Evolutionary conservation across 352 stramenopile genomes (phyloP).

Genomic region (Thraustochytrium striatum): DNA sequence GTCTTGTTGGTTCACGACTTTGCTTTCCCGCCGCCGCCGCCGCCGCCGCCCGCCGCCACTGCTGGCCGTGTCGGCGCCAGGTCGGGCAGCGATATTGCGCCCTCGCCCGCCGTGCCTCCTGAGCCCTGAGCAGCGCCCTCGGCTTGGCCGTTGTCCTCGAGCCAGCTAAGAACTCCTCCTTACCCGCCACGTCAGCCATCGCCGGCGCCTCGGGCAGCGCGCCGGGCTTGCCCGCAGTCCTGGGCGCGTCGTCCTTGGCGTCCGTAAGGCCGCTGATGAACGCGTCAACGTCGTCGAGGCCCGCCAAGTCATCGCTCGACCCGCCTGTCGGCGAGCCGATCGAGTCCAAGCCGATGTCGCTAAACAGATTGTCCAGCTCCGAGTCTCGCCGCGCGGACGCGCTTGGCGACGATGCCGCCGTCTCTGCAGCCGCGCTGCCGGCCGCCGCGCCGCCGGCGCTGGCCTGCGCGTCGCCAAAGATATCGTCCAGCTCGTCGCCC

Average conservation of each 20-base stretch:
- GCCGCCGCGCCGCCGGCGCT: too few species aligned
- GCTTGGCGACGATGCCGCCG: too few species aligned
- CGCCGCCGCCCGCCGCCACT: background rate
- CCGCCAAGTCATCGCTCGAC: background rate
- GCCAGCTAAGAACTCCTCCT: constrained; percentile 43
- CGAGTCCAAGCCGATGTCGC: constrained; percentile 19
- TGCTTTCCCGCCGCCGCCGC: background rate
- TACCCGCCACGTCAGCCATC: constrained; percentile 1
- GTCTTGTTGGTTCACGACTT: background rate
- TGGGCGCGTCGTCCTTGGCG: too few species aligned
- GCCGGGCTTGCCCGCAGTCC: background rate
- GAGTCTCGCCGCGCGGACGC: constrained; percentile 16
- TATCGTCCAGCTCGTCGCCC: too few species aligned
- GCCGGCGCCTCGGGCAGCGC: background rate
- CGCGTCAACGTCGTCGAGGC: constrained; percentile 39
- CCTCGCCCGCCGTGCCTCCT: background rate
- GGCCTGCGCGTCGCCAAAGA: too few species aligned
- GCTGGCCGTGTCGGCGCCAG: background rate
- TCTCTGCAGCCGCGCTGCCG: too few species aligned
- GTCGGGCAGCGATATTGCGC: background rate
- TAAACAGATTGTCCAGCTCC: constrained; percentile 40
- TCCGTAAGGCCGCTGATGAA: constrained; percentile 18
- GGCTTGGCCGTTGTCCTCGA: background rate
- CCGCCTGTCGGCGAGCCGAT: constrained; percentile 1
- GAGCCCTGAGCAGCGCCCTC: background rate